Percentiles rank a stretch among this genome's conserved stretches.
These are phyloP conservation scores for Amylostereum chailletii DNA, from an alignment of 1,284 basidiomycete genomes.

Conservation along the genomic window DNA sequence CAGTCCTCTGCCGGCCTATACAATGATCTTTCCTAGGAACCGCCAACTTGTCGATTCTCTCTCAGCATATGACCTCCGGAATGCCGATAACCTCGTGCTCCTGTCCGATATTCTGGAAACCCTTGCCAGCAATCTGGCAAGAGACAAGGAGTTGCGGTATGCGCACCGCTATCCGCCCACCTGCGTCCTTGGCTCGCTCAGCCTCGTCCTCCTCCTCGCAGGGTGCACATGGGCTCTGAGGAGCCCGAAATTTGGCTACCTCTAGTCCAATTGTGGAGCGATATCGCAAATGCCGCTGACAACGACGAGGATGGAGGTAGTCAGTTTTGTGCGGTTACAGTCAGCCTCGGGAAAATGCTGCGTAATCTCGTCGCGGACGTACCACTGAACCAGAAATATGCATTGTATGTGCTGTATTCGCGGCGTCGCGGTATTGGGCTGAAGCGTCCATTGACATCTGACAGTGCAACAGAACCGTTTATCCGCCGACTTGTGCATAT, in stretches of 20 bases:
- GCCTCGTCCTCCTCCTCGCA: slow-evolving; percentile 15
- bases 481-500: slow-evolving; percentile 52
- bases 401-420: slow-evolving; percentile 44
- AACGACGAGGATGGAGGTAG: slow-evolving; percentile 18
- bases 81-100: no score
- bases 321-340: slow-evolving; percentile 25
- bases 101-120: no score
- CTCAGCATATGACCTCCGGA: no score
- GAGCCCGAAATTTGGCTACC: slow-evolving; percentile 44
- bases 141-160: no score
- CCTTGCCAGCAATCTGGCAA: no score
- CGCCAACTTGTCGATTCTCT: no score
- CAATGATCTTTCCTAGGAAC: background rate
- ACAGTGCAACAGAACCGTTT: slow-evolving; percentile 53
- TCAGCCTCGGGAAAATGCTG: slow-evolving; percentile 60
- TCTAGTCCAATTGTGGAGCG: slow-evolving; percentile 46
- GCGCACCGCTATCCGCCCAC: no score
- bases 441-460: background rate
- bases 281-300: slow-evolving; percentile 33
- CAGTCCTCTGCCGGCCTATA: background rate
- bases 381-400: slow-evolving; percentile 51
- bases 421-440: background rate
- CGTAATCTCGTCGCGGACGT: slow-evolving; percentile 69
- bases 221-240: slow-evolving; percentile 33
- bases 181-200: no score